A percentile compares a stretch with the other conserved stretches of the same genome.
Conservation (phyloP, 805 yeast genomes). For the Teunomyces aglyptinius region DNA sequence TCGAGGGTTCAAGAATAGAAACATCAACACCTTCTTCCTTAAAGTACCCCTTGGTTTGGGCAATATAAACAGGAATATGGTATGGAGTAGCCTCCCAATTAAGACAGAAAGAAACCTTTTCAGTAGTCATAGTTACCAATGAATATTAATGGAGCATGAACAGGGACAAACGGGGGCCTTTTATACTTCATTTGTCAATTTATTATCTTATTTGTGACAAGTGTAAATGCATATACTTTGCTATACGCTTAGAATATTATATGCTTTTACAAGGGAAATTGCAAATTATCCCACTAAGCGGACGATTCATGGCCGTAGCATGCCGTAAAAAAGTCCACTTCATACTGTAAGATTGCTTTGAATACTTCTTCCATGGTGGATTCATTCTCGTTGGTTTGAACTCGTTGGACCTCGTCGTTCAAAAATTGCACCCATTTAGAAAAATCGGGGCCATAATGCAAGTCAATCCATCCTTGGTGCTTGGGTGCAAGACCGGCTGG, state of each 20-base stretch:
- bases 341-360: conserved; percentile 35
- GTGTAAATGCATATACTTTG: neutral
- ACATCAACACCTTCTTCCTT: conserved; percentile 49
- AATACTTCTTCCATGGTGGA: conserved; percentile 23
- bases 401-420: conserved; percentile 41
- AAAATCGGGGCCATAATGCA: conserved; percentile 51
- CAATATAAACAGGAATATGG: conserved; percentile 52
- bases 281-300: neutral
- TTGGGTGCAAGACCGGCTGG: conserved; percentile 40
- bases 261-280: neutral
- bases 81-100: conserved; percentile 59
- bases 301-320: conserved; percentile 31
- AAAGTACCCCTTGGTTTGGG: conserved; percentile 50
- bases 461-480: conserved; percentile 49
- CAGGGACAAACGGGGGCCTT: neutral
- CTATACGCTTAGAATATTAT: neutral
- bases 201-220: neutral
- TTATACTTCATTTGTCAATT: neutral
- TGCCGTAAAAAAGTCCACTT: conserved; percentile 46
- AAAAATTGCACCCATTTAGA: conserved; percentile 49
- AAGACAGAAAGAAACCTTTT: conserved; percentile 49
- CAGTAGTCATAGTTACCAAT: conserved; percentile 32
- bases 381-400: conserved; percentile 20
- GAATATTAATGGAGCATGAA: neutral
- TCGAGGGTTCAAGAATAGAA: conserved; percentile 54